Evolutionary conservation across 2,329 filamentous ascomycete genomes (phyloP), one percentile per base, ranked within the genome.

Genomic region (Stemphylium beticola): DNA sequence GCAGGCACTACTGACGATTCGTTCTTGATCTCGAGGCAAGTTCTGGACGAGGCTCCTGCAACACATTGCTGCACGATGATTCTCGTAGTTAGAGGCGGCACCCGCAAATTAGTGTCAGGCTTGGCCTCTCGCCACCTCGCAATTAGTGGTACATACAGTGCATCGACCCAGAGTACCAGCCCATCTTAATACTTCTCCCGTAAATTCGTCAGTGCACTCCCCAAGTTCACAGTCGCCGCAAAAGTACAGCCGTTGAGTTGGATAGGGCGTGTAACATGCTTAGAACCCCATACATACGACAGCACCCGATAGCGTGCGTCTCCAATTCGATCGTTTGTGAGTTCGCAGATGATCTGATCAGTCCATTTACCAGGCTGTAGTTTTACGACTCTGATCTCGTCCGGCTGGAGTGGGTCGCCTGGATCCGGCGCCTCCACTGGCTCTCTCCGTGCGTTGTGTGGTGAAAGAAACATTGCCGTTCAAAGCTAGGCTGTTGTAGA

Each of bases 81-180:
- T n/a, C n/a, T n/a, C n/a, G n/a, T n/a, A n/a, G n/a, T n/a, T n/a
- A n/a, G n/a, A n/a, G n/a, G n/a, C n/a, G n/a, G n/a, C n/a, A n/a
- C n/a, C n/a, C n/a, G n/a, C n/a, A n/a, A n/a, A n/a, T 47, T 62
- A 29, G 38, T 12, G 20, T 40, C 11, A 41, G 14, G 15, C 2
- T 8, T 14, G 36, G 26, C n/a, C 11, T 17, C 10, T 14, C 8
- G 17, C 10, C n/a, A 17, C 4, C 8, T 41, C 8, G 15, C 24
- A 26, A 32, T 32, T 7, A 12, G 18, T 5, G 9, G 15, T 20
- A 42, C 48, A 9, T 42, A 44, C 14, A 67, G 20, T 1, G 64
- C 63, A 49, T 69, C 66, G 1, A 64, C 34, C 61, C 63, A 66
- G 0, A 67, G 29, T 3, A 43, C 10, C 0, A 61, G 9, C 2